Percentiles rank a stretch among this genome's conserved stretches.
These are phyloP conservation scores for Corylus americana DNA, from an alignment of 306 rosid genomes.

Conservation along the genomic window DNA sequence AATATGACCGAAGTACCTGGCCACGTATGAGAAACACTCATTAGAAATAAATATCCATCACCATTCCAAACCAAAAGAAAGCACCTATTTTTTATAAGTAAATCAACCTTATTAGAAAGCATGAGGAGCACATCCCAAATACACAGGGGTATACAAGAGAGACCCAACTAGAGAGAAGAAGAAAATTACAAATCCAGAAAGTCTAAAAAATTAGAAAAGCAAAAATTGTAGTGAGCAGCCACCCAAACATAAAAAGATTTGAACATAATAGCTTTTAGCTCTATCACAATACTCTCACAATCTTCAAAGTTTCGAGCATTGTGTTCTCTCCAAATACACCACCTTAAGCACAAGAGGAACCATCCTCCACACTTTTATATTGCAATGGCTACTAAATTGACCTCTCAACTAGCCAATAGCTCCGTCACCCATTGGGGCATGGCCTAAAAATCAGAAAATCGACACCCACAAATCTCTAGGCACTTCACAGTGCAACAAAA, in stretches of 20 bases:
- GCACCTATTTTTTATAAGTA: too few species aligned
- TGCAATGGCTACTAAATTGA: neutral
- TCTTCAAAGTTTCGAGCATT: neutral
- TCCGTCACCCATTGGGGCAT: too few species aligned
- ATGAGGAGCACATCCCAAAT: neutral
- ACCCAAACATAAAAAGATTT: neutral
- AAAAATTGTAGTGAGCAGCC: neutral
- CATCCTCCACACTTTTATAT: neutral
- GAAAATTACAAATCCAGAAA: too few species aligned
- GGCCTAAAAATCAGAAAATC: too few species aligned
- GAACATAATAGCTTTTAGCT: neutral
- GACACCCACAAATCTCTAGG: neutral
- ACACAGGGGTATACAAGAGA: neutral
- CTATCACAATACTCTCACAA: neutral
- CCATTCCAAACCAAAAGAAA: neutral
- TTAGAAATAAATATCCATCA: constrained; percentile 35
- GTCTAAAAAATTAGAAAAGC: too few species aligned
- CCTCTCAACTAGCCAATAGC: neutral
- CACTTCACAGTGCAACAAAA: neutral
- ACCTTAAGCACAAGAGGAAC: neutral
- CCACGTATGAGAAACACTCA: constrained; percentile 35
- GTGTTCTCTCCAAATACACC: neutral
- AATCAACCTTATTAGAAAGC: too few species aligned
- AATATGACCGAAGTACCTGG: constrained; percentile 85
- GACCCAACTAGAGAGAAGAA: neutral